These are phyloP conservation scores for Fraxinus floribunda DNA, from an alignment of 305 asterid species.

Conservation along the genomic window DNA sequence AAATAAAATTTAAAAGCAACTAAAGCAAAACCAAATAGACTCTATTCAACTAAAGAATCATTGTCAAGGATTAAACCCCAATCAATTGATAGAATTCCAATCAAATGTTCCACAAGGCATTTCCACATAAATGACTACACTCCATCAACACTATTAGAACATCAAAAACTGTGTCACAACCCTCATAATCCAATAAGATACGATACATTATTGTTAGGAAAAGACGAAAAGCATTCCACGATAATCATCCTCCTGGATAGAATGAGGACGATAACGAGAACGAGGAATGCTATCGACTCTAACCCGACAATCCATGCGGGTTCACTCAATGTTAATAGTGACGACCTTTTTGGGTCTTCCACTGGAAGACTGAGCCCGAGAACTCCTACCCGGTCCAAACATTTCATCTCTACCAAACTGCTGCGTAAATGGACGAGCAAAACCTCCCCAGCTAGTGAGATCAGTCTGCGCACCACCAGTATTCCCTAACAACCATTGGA, in stretches of 20 bases:
- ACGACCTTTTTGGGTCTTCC: slow-evolving; percentile 49
- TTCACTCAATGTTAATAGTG: slow-evolving; percentile 50
- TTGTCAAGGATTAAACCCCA: no score
- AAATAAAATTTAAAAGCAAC: no score
- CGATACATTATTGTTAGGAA: background rate
- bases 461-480: slow-evolving; percentile 13
- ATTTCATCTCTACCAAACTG: background rate
- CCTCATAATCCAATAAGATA: background rate
- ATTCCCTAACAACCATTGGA: slow-evolving; percentile 28
- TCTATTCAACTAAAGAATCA: no score
- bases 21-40: no score
- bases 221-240: background rate
- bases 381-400: background rate
- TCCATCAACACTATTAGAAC: background rate
- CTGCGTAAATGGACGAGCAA: slow-evolving; percentile 30
- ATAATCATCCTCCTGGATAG: background rate
- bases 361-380: slow-evolving; percentile 16
- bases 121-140: background rate
- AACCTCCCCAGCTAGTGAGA: slow-evolving; percentile 26
- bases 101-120: background rate
- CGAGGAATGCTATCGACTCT: background rate
- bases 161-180: background rate
- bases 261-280: background rate
- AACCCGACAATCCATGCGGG: background rate
- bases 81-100: no score